Evolutionary conservation across 169 alveolate species (phyloP).

Genomic region (Cyclospora cayetanensis): DNA sequence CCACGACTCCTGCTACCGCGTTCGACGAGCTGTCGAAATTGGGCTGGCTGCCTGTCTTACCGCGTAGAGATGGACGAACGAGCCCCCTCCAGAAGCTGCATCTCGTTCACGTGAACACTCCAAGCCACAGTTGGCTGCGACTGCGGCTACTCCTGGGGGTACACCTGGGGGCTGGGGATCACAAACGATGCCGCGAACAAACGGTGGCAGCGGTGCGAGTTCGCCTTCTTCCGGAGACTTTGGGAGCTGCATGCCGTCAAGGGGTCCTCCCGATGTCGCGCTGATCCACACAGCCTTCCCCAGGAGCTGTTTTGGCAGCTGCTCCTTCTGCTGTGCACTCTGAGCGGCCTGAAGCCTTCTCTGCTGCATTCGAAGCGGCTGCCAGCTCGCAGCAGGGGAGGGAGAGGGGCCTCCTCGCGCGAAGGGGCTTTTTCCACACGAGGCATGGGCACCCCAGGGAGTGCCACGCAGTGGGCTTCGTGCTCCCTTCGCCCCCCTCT

Average conservation of each 20-base stretch:
- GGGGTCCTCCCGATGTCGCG: neutral
- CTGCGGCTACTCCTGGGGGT: neutral
- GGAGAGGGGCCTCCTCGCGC: neutral
- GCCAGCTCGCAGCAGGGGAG: neutral
- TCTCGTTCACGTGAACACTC: neutral
- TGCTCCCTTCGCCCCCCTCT: neutral
- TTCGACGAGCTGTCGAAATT: neutral
- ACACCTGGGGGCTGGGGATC: neutral
- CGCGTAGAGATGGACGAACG: no score
- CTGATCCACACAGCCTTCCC: neutral
- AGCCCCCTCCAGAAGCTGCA: neutral
- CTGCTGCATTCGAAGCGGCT: neutral
- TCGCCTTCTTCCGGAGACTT: neutral
- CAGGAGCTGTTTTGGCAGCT: neutral
- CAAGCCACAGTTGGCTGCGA: neutral
- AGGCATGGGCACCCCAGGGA: neutral
- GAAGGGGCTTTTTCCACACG: neutral
- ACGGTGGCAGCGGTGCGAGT: neutral
- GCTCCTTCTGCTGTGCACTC: neutral
- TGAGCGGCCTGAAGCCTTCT: neutral
- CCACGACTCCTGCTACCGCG: neutral
- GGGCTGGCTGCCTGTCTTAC: no score
- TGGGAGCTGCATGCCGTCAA: neutral
- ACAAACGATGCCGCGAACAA: neutral
- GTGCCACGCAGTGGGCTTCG: neutral